Conservation (phyloP, 140 eudicot genomes). For the Erigeron philadelphicus region DNA sequence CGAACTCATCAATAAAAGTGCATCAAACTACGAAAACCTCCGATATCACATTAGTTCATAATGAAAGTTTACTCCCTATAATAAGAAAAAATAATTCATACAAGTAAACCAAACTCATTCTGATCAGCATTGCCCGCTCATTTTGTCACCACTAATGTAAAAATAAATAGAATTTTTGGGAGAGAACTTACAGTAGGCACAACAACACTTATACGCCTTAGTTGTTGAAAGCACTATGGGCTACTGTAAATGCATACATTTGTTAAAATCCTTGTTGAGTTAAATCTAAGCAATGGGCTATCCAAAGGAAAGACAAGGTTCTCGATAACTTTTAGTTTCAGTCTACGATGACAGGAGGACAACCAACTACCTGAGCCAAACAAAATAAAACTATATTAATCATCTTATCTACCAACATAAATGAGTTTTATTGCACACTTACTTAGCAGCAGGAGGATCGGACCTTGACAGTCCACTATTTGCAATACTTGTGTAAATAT, state of each 20-base stretch:
- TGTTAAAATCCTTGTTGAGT: slow-evolving; percentile 51
- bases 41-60: background rate
- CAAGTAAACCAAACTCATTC: background rate
- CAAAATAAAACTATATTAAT: no score
- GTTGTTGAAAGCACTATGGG: slow-evolving; percentile 39
- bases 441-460: no score
- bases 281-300: slow-evolving; percentile 35
- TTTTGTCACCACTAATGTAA: background rate
- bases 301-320: slow-evolving; percentile 53
- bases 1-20: background rate
- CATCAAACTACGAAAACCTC: background rate
- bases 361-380: no score
- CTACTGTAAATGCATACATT: slow-evolving; percentile 56
- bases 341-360: slow-evolving; percentile 30
- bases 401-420: no score
- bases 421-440: no score
- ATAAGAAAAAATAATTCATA: background rate
- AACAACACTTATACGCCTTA: slow-evolving; percentile 41
- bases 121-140: background rate
- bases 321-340: slow-evolving; percentile 30
- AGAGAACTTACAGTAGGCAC: slow-evolving; percentile 54
- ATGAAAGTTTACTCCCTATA: background rate
- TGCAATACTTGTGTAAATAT: no score
- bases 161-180: background rate
- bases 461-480: no score